Evolutionary conservation across 345 rosid genomes (phyloP).

Genomic region (Aquilaria malaccensis): DNA sequence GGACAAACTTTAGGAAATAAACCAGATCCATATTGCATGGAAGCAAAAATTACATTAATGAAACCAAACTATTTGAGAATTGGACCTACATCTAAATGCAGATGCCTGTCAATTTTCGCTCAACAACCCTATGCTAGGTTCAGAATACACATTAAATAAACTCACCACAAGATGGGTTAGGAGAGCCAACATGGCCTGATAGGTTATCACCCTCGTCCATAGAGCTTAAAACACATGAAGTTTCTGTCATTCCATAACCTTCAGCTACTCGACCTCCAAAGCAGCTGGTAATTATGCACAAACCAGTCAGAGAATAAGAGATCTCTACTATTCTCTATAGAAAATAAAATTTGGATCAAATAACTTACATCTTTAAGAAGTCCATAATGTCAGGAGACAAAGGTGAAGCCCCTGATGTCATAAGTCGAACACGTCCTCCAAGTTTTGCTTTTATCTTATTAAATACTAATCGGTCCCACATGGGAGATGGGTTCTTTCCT

Average conservation of each 20-base stretch:
- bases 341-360: constrained; percentile 11
- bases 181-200: constrained; percentile 92
- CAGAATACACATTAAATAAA: constrained; percentile 8
- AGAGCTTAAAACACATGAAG: constrained; percentile 50
- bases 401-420: constrained; percentile 93
- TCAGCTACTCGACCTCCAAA: constrained; percentile 60
- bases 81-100: too few species aligned
- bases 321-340: constrained; percentile 4
- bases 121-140: neutral
- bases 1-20: constrained; percentile 5
- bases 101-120: too few species aligned
- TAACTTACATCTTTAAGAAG: constrained; percentile 78
- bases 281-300: constrained; percentile 46
- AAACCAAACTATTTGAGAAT: too few species aligned
- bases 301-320: constrained; percentile 1
- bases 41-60: neutral
- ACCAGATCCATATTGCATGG: neutral
- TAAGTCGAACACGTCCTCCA: constrained; percentile 85
- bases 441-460: constrained; percentile 85
- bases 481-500: constrained; percentile 92
- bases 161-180: constrained; percentile 93
- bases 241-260: constrained; percentile 85
- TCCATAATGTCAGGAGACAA: constrained; percentile 95
- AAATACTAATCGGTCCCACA: constrained; percentile 97
- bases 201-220: constrained; percentile 58